These are phyloP conservation scores for Tirmania nivea DNA, from an alignment of 495 filamentous ascomycete species.

Conservation along the genomic window DNA sequence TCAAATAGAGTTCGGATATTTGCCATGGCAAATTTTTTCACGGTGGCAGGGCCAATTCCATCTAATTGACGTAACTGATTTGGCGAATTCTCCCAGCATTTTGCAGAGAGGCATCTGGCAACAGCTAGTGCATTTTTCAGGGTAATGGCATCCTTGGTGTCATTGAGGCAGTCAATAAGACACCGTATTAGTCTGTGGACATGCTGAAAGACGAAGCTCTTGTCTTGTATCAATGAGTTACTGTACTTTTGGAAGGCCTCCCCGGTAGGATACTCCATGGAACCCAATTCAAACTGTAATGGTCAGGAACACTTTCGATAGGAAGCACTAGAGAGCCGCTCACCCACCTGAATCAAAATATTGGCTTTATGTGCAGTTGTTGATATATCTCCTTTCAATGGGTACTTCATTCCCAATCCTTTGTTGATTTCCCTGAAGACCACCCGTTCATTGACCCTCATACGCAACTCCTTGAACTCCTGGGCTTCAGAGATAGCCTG, in stretches of 20 bases:
- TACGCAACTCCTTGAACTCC: constrained; percentile 56
- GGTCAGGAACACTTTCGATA: constrained; percentile 5
- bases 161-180: constrained; percentile 62
- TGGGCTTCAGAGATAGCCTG: constrained; percentile 44
- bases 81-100: constrained; percentile 69
- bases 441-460: constrained; percentile 51
- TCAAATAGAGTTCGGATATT: constrained; percentile 49
- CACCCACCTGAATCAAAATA: constrained; percentile 48
- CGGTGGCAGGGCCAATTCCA: constrained; percentile 52
- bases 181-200: constrained; percentile 58
- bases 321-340: not conserved
- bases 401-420: constrained; percentile 45
- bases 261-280: constrained; percentile 44
- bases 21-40: constrained; percentile 52
- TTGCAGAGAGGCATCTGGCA: constrained; percentile 51
- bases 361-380: constrained; percentile 66
- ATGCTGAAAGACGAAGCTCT: constrained; percentile 46
- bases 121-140: constrained; percentile 56
- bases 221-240: constrained; percentile 45
- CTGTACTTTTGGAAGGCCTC: constrained; percentile 39
- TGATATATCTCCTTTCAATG: constrained; percentile 55
- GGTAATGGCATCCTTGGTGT: constrained; percentile 41
- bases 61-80: constrained; percentile 74
- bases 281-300: constrained; percentile 37
- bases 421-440: constrained; percentile 71